Conservation (phyloP, 1,284 basidiomycete species). For the Malassezia pachydermatis region DNA sequence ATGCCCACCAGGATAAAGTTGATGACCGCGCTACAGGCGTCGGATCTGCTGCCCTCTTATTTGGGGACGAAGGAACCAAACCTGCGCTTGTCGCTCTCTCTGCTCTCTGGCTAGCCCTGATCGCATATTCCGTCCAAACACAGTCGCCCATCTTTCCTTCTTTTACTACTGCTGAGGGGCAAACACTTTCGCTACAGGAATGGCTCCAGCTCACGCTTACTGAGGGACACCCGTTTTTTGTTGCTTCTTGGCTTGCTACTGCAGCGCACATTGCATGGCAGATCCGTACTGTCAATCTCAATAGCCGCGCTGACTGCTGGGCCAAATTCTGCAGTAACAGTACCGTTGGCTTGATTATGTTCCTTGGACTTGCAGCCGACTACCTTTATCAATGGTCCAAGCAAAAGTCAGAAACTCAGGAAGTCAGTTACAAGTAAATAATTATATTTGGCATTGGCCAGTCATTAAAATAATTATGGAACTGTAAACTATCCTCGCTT, state of each 20-base stretch:
- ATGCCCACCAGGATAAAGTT: conserved; percentile 94
- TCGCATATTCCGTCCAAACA: conserved; percentile 57
- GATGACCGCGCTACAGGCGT: conserved; percentile 85
- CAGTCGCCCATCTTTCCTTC: conserved; percentile 11
- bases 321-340: conserved; percentile 78
- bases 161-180: not conserved
- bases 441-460: no score
- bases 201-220: conserved; percentile 52
- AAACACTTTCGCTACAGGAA: not conserved
- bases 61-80: conserved; percentile 60
- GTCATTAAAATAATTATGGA: no score
- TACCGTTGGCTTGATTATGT: conserved; percentile 77
- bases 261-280: conserved; percentile 71
- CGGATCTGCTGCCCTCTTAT: conserved; percentile 84
- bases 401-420: no score
- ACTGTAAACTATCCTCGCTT: no score
- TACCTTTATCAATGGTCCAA: conserved; percentile 53
- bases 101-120: conserved; percentile 61
- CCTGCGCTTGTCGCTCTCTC: conserved; percentile 69
- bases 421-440: no score
- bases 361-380: conserved; percentile 70
- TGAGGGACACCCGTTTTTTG: conserved; percentile 68
- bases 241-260: conserved; percentile 61
- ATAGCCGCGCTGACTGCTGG: conserved; percentile 78
- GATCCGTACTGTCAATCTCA: conserved; percentile 60